Conservation (phyloP, 345 rosid species). For the Eucalyptus decipiens region DNA sequence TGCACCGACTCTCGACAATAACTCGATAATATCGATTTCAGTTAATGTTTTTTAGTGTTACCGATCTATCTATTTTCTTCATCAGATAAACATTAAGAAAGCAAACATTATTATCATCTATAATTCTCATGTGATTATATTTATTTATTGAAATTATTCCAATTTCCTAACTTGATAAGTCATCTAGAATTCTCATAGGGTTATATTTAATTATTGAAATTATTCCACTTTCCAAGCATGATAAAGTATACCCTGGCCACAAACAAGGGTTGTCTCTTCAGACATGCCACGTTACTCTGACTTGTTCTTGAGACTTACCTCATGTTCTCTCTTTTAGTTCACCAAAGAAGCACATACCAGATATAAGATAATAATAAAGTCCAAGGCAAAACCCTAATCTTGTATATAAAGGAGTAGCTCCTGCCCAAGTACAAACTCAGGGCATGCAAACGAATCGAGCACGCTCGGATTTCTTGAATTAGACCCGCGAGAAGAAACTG, state of each 20-base stretch:
- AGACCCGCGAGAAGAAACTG: neutral
- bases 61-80: neutral
- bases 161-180: too few relatives aligned
- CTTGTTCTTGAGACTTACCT: neutral
- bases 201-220: too few relatives aligned
- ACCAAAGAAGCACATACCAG: neutral
- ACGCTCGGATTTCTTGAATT: neutral
- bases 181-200: too few relatives aligned
- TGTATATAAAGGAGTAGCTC: neutral
- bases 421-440: neutral
- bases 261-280: neutral
- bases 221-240: neutral
- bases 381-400: neutral
- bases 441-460: neutral
- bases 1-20: neutral
- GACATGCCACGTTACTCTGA: neutral
- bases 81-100: rapidly evolving
- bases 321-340: neutral
- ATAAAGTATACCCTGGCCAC: neutral
- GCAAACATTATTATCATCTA: neutral
- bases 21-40: neutral
- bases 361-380: neutral
- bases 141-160: neutral
- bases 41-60: neutral
- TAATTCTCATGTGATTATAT: neutral